Conservation (phyloP, 2,329 filamentous ascomycete species). For the Elsinoe necatrix region DNA sequence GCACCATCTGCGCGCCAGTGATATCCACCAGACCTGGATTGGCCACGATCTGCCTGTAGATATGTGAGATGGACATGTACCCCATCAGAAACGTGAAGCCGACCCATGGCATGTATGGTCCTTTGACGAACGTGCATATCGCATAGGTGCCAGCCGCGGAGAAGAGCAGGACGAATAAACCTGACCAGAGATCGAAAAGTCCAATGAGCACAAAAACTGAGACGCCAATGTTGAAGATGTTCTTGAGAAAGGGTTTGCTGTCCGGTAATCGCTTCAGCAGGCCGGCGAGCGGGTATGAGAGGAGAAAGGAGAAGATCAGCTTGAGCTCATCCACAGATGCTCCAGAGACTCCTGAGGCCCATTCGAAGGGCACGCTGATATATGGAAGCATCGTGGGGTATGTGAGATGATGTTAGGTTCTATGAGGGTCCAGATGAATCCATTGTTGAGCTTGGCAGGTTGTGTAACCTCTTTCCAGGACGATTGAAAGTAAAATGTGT, state of each 20-base stretch:
- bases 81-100: slow-evolving; percentile 91
- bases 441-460: background rate
- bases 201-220: slow-evolving; percentile 88
- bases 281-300: slow-evolving; percentile 86
- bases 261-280: slow-evolving; percentile 87
- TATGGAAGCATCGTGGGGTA: slow-evolving; percentile 50
- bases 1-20: slow-evolving; percentile 91
- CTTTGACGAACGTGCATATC: slow-evolving; percentile 75
- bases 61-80: slow-evolving; percentile 87
- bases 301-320: slow-evolving; percentile 77
- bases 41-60: slow-evolving; percentile 65
- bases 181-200: slow-evolving; percentile 85
- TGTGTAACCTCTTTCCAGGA: background rate
- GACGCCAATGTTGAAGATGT: slow-evolving; percentile 73
- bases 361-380: slow-evolving; percentile 40
- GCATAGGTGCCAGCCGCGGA: slow-evolving; percentile 71
- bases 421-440: background rate
- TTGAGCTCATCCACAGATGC: slow-evolving; percentile 48
- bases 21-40: slow-evolving; percentile 68
- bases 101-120: slow-evolving; percentile 95
- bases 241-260: slow-evolving; percentile 72
- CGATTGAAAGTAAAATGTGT: background rate
- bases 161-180: slow-evolving; percentile 68
- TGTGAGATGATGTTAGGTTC: background rate
- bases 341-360: slow-evolving; percentile 1